Conservation (phyloP, 352 stramenopile species). For the Plasmopara muralis region DNA sequence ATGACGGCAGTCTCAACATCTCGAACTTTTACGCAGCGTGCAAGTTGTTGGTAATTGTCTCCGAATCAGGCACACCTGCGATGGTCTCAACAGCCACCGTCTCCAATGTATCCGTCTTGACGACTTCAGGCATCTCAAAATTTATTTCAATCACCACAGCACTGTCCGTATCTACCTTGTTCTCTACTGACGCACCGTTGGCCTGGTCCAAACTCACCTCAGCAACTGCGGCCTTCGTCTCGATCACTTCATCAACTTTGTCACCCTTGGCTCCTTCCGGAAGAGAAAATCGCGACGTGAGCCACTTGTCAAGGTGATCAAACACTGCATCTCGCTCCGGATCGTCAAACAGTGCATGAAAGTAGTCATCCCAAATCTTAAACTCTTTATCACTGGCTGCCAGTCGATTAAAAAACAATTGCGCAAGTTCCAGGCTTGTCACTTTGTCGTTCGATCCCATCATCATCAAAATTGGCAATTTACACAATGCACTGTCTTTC, state of each 20-base stretch:
- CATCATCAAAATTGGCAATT: slow-evolving; percentile 32
- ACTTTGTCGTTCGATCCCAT: slow-evolving; percentile 51
- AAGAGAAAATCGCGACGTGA: slow-evolving; percentile 33
- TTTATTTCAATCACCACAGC: slow-evolving; percentile 5
- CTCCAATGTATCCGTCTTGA: not conserved
- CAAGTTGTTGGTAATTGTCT: not conserved
- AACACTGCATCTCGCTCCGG: slow-evolving; percentile 44
- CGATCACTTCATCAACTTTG: slow-evolving; percentile 8
- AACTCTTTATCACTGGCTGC: slow-evolving; percentile 50
- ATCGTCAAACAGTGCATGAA: slow-evolving; percentile 63
- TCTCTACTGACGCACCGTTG: not conserved
- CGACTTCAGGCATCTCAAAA: not conserved
- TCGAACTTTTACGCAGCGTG: not conserved
- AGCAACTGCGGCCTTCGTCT: not conserved
- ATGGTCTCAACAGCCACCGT: not conserved
- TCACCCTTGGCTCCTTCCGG: slow-evolving; percentile 5
- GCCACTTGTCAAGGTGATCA: slow-evolving; percentile 34
- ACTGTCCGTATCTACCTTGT: slow-evolving; percentile 1
- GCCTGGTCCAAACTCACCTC: slow-evolving; percentile 2
- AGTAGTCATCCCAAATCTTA: slow-evolving; percentile 46
- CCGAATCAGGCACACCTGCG: not conserved
- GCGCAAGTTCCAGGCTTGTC: slow-evolving; percentile 37
- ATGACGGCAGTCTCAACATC: not conserved
- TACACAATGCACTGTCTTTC: slow-evolving; percentile 23
- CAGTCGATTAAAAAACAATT: slow-evolving; percentile 41